phyloP scores from a whole-genome alignment of 2,329 filamentous ascomycete species.

The Fusarium pininemorale region DNA sequence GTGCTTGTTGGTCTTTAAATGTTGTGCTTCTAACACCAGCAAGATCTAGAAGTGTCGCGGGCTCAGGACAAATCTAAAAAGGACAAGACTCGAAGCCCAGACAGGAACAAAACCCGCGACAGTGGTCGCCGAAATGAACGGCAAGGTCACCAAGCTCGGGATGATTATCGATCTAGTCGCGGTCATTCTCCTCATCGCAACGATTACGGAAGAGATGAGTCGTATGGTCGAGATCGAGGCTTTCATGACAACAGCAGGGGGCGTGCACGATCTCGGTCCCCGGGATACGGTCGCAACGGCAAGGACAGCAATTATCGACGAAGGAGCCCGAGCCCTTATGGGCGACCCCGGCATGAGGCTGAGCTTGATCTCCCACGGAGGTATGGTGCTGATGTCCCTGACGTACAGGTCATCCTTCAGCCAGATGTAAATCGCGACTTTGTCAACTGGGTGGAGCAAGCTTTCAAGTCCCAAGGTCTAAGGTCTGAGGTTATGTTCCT shows the following conservation, averaged over 20 bases:
- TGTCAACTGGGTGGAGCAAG: conserved; percentile 81
- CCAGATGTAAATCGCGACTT: conserved; percentile 83
- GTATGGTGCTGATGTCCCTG: conserved; percentile 79
- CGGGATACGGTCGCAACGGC: conserved; percentile 56
- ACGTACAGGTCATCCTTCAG: conserved; percentile 87
- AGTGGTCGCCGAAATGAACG: conserved; percentile 55
- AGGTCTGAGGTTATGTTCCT: conserved; percentile 83
- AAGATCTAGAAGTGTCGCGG: conserved; percentile 90
- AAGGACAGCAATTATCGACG: conserved; percentile 67
- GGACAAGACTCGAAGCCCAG: conserved; percentile 69
- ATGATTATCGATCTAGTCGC: conserved; percentile 72
- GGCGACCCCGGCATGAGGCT: conserved; percentile 58
- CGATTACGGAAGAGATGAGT: conserved; percentile 68
- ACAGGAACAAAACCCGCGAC: conserved; percentile 60
- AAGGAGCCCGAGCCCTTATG: conserved; percentile 74
- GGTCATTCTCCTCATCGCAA: conserved; percentile 67
- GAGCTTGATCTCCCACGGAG: conserved; percentile 78
- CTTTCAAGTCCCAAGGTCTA: conserved; percentile 76
- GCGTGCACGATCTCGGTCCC: conserved; percentile 76
- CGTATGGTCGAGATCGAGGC: conserved; percentile 61
- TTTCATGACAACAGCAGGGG: conserved; percentile 53
- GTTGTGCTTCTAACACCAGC: conserved; percentile 1
- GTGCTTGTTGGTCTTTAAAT: background rate
- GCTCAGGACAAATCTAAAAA: conserved; percentile 79
- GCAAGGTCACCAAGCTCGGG: conserved; percentile 61